Evolutionary conservation across 2,329 filamentous ascomycete species (phyloP), one percentile per base, ranked within the genome.

Genomic region (Colletotrichum tanaceti): DNA sequence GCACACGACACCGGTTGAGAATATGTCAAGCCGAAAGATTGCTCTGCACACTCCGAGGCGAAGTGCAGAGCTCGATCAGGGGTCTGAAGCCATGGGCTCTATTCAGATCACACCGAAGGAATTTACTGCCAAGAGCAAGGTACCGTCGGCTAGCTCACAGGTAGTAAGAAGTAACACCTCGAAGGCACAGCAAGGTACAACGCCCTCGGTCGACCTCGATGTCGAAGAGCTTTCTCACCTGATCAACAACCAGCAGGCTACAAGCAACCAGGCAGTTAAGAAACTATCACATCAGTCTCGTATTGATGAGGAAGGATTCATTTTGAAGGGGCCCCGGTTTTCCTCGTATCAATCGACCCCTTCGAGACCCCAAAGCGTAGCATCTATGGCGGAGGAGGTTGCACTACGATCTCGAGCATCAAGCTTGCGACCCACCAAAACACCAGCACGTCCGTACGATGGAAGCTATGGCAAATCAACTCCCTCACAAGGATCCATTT

Each of bases 401-500:
- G 68, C 57, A 2, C 68, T 62, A 50, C 50, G 57, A 35, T 64
- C 63, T 11, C 55, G 64, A 35, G 50, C 52, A 18, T 63, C 66
- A 13, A 65, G 47, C 10, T 28, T 68, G 14, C 49, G 46, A 22
- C 49, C 39, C 9, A 22, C 32, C 10, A 24, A 50, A 4, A 65
- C 65, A 13, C 65, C 65, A 24, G n/a, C 22, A 11, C 65, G 54
- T 10, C 32, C 18, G 10, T 58, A 55, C 9, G 44, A 22, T 52
- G 52, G 41, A 14, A 46, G 39, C 41, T 41, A 41, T 4, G 20
- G 52, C 11, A 58, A 20, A 16, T 41, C 24, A 5, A 69, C 65
- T 10, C 35, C 47, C 28, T 53, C 57, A 18, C 58, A 52, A 14
- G 72, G 71, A 60, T 75, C 76, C 0, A 62, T 71, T 4, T 73